Conservation (phyloP, 1,139 yeast genomes). For the Hemisphaericaspora subhashii region DNA sequence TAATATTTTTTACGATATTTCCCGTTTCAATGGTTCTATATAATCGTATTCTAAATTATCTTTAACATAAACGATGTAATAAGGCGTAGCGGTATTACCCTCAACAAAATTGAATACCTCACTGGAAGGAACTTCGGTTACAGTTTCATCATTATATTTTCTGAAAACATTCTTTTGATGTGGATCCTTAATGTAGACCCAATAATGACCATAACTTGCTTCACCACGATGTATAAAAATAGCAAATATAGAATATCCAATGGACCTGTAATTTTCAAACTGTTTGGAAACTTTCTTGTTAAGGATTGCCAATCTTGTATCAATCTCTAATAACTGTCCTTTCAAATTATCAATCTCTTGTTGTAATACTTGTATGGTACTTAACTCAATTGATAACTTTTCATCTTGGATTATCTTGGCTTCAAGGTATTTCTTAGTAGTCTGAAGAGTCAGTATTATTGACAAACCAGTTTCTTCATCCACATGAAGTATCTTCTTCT, state of each 20-base stretch:
- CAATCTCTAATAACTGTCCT: conserved; percentile 28
- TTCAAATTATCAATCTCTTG: conserved; percentile 35
- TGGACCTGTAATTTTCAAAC: conserved; percentile 56
- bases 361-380: conserved; percentile 13
- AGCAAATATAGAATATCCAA: conserved; percentile 84
- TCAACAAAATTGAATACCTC: conserved; percentile 77
- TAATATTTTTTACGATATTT: conserved; percentile 9
- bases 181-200: conserved; percentile 88
- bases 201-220: conserved; percentile 94
- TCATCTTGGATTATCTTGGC: conserved; percentile 29
- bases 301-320: conserved; percentile 39
- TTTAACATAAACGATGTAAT: conserved; percentile 80
- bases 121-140: conserved; percentile 70
- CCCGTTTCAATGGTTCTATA: conserved; percentile 68
- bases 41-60: conserved; percentile 58
- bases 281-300: conserved; percentile 54
- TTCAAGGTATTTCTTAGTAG: conserved; percentile 58
- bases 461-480: conserved; percentile 54
- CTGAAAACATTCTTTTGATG: conserved; percentile 64
- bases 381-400: conserved; percentile 15
- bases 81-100: conserved; percentile 88
- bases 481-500: conserved; percentile 38
- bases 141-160: conserved; percentile 90
- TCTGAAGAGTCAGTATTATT: conserved; percentile 43
- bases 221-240: conserved; percentile 94